These are phyloP conservation scores for Yamadazyma insecticola DNA, from an alignment of 805 yeast species.

Conservation along the genomic window DNA sequence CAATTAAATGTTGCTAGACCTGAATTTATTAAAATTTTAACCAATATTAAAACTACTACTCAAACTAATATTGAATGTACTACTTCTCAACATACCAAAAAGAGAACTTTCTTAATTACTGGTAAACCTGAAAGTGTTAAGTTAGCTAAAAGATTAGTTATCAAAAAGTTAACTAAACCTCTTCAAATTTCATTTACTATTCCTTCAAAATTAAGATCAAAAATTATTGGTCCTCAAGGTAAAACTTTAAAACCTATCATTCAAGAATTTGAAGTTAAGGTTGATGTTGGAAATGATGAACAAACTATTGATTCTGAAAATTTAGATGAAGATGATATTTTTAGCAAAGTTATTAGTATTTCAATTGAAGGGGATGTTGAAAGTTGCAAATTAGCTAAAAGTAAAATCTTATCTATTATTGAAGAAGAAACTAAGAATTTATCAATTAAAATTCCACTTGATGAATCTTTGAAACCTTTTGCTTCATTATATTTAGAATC, in stretches of 20 bases:
- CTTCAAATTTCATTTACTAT: constrained; percentile 54
- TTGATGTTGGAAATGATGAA: constrained; percentile 55
- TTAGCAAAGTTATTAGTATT: constrained; percentile 57
- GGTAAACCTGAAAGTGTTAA: constrained; percentile 67
- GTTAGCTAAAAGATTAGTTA: constrained; percentile 69
- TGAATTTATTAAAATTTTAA: constrained; percentile 65
- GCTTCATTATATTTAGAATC: constrained; percentile 27
- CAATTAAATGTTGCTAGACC: constrained; percentile 59
- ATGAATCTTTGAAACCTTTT: constrained; percentile 41
- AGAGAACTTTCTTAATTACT: constrained; percentile 76
- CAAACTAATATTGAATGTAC: constrained; percentile 78
- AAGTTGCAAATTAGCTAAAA: constrained; percentile 72
- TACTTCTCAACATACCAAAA: constrained; percentile 65
- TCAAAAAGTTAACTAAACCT: constrained; percentile 75
- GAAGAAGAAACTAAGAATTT: constrained; percentile 65
- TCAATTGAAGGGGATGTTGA: constrained; percentile 79
- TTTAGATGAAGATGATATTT: constrained; percentile 52
- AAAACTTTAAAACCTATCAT: constrained; percentile 74
- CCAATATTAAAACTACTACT: constrained; percentile 54
- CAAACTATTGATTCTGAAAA: constrained; percentile 19
- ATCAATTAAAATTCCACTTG: constrained; percentile 45
- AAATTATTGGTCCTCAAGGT: constrained; percentile 86
- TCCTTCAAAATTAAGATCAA: constrained; percentile 74
- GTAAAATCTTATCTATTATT: constrained; percentile 66
- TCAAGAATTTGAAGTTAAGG: constrained; percentile 59